Conservation (phyloP, 306 rosid species). For the Prinsepia uniflora region DNA sequence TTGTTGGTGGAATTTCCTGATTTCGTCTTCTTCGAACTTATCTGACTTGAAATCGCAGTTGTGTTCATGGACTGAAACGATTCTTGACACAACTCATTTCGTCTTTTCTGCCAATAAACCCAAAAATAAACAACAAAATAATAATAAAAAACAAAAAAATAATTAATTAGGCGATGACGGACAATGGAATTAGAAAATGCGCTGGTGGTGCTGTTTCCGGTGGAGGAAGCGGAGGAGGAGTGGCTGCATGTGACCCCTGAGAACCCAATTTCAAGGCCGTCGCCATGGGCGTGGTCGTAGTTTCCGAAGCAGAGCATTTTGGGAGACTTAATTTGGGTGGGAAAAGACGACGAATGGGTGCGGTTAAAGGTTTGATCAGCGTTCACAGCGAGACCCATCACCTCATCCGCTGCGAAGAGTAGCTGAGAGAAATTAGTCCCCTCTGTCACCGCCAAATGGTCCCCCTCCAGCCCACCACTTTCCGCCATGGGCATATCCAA, state of each 20-base stretch:
- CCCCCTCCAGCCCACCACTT: constrained; percentile 40
- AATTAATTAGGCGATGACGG: background rate
- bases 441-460: constrained; percentile 35
- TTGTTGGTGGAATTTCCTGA: constrained; percentile 44
- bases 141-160: background rate
- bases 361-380: constrained; percentile 22
- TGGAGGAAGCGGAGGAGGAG: constrained; percentile 57
- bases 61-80: constrained; percentile 12
- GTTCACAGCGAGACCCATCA: constrained; percentile 28
- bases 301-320: constrained; percentile 64
- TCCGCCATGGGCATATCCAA: constrained; percentile 36
- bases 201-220: constrained; percentile 33
- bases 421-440: constrained; percentile 71
- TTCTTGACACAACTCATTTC: constrained; percentile 49
- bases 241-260: constrained; percentile 54
- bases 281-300: constrained; percentile 17
- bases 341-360: constrained; percentile 33
- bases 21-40: constrained; percentile 48
- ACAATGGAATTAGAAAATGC: constrained; percentile 42
- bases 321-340: constrained; percentile 44
- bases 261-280: background rate
- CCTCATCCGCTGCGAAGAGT: constrained; percentile 50
- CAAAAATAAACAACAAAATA: background rate
- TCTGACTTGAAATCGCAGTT: constrained; percentile 29
- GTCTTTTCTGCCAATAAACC: constrained; percentile 42